Conservation (phyloP, 495 filamentous ascomycete species). For the Cenococcum geophilum region DNA sequence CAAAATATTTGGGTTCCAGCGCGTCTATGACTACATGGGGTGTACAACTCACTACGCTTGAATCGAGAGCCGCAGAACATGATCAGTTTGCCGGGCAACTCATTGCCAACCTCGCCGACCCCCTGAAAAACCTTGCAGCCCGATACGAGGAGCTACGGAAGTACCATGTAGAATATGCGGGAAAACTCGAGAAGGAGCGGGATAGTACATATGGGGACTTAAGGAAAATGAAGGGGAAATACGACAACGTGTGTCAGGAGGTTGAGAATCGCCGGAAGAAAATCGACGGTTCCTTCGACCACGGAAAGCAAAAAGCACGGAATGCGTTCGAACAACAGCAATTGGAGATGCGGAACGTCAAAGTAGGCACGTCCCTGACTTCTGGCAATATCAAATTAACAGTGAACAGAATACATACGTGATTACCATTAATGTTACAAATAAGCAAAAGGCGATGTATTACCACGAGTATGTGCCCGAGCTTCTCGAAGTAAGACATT, state of each 20-base stretch:
- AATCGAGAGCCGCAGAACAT: constrained; percentile 81
- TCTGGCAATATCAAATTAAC: constrained; percentile 20
- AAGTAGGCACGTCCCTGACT: constrained; percentile 44
- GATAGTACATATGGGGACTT: constrained; percentile 77
- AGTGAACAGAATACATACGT: constrained; percentile 75
- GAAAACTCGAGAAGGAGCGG: constrained; percentile 81
- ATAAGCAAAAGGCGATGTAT: constrained; percentile 93
- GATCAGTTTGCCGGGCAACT: constrained; percentile 75
- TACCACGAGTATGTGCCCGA: constrained; percentile 96
- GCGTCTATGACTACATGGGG: constrained; percentile 96
- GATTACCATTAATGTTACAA: constrained; percentile 89
- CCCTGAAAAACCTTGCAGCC: constrained; percentile 60
- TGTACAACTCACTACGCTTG: constrained; percentile 82
- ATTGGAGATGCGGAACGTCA: constrained; percentile 90
- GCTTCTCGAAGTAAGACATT: constrained; percentile 67
- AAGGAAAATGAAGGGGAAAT: constrained; percentile 85
- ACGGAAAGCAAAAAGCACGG: constrained; percentile 76
- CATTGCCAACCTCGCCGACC: constrained; percentile 71
- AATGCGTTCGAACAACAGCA: constrained; percentile 83
- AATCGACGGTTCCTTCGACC: constrained; percentile 81
- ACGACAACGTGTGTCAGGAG: constrained; percentile 88
- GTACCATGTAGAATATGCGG: constrained; percentile 80
- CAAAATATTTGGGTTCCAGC: constrained; percentile 35
- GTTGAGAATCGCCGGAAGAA: constrained; percentile 94
- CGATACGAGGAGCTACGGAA: constrained; percentile 92